A percentile compares a stretch with the other conserved stretches of the same genome.
These are phyloP conservation scores for Yamadazyma sp. DNA, from an alignment of 1,139 yeast species.

Conservation along the genomic window DNA sequence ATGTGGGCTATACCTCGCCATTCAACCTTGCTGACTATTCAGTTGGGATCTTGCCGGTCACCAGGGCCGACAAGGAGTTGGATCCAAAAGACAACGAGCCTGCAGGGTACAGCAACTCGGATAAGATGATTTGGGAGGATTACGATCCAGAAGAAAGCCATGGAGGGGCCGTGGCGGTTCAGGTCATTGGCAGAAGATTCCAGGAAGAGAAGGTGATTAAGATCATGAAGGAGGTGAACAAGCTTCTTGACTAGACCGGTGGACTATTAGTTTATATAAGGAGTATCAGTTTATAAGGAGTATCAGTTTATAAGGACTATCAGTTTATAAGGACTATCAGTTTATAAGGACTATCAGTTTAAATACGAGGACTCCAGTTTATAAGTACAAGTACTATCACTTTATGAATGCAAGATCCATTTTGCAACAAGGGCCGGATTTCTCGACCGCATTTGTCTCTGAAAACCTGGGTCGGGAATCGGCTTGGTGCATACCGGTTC, in stretches of 20 bases:
- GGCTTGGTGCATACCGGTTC: too few relatives aligned
- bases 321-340: too few relatives aligned
- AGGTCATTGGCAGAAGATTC: slow-evolving; percentile 56
- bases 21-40: slow-evolving; percentile 61
- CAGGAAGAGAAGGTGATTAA: slow-evolving; percentile 63
- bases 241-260: slow-evolving; percentile 15
- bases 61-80: slow-evolving; percentile 44
- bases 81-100: slow-evolving; percentile 29
- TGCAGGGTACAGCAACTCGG: slow-evolving; percentile 19
- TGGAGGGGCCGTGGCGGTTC: slow-evolving; percentile 68
- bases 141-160: slow-evolving; percentile 59
- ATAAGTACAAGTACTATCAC: too few relatives aligned
- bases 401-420: too few relatives aligned
- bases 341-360: too few relatives aligned
- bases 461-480: too few relatives aligned
- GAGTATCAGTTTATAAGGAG: too few relatives aligned
- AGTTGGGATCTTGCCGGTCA: slow-evolving; percentile 61
- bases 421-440: too few relatives aligned
- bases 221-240: slow-evolving; percentile 28
- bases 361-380: too few relatives aligned
- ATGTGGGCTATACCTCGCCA: slow-evolving; percentile 54
- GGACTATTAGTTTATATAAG: slow-evolving; percentile 3
- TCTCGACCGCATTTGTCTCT: too few relatives aligned
- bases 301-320: too few relatives aligned
- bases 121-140: slow-evolving; percentile 24